A percentile compares a stretch with the other conserved stretches of the same genome.
Evolutionary conservation across 2,329 filamentous ascomycete genomes (phyloP).

Genomic region (Trichoderma pleuroti): DNA sequence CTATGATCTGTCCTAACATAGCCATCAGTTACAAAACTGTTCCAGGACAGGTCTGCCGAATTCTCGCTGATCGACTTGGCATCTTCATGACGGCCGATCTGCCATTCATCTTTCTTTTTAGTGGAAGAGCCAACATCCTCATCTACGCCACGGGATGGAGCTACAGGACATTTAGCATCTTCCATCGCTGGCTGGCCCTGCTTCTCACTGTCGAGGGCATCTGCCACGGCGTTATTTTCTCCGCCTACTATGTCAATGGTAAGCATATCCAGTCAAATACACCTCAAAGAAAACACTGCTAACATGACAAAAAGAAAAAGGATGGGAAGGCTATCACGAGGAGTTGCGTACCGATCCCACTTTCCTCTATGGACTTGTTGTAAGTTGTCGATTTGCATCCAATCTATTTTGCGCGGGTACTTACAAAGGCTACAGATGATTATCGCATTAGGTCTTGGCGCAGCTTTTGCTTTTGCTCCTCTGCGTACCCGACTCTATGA

Average conservation of each 20-base stretch:
- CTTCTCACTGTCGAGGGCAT: slow-evolving; percentile 55
- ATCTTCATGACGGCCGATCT: slow-evolving; percentile 57
- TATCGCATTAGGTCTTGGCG: slow-evolving; percentile 10
- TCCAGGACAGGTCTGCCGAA: slow-evolving; percentile 39
- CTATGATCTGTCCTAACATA: background rate
- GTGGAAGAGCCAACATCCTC: slow-evolving; percentile 58
- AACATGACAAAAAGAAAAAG: slow-evolving; percentile 15
- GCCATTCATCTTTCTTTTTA: slow-evolving; percentile 59
- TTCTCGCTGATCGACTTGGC: slow-evolving; percentile 55
- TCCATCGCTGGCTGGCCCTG: slow-evolving; percentile 60
- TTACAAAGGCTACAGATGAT: slow-evolving; percentile 10
- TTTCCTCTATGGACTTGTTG: slow-evolving; percentile 17
- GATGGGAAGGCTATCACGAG: slow-evolving; percentile 16
- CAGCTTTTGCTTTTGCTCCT: slow-evolving; percentile 12
- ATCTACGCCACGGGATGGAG: slow-evolving; percentile 62
- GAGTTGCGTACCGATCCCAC: slow-evolving; percentile 8
- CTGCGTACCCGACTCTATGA: slow-evolving; percentile 39
- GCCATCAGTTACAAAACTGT: slow-evolving; percentile 28
- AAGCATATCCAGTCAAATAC: background rate
- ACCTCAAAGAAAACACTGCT: background rate
- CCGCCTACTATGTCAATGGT: slow-evolving; percentile 22
- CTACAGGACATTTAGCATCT: slow-evolving; percentile 58
- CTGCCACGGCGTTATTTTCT: slow-evolving; percentile 40
- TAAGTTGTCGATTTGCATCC: background rate
- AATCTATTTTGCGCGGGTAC: background rate